phyloP scores from a whole-genome alignment of 2,329 filamentous ascomycete genomes.

The Lachnellula cervina region DNA sequence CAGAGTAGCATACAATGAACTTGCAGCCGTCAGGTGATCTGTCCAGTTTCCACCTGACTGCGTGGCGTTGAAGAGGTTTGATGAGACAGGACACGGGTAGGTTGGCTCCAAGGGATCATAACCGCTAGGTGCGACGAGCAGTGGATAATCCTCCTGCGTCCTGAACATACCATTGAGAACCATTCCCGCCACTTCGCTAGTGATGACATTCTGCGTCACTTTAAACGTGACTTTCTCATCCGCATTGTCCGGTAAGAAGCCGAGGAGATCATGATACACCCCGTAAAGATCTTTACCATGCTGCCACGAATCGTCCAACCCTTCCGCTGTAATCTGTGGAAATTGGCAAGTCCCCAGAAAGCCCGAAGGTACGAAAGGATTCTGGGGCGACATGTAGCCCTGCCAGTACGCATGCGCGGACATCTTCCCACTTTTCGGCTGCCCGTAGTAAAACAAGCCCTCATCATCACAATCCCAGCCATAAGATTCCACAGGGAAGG shows the following conservation, averaged over 20 bases:
- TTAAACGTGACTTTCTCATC: slow-evolving; percentile 53
- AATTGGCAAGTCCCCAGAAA: slow-evolving; percentile 75
- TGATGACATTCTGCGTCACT: slow-evolving; percentile 79
- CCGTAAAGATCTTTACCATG: slow-evolving; percentile 72
- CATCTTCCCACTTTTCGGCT: slow-evolving; percentile 47
- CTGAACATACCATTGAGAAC: slow-evolving; percentile 66
- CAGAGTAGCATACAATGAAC: slow-evolving; percentile 51
- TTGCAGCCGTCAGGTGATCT: slow-evolving; percentile 54
- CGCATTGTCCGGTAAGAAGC: slow-evolving; percentile 56
- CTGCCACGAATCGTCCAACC: slow-evolving; percentile 68
- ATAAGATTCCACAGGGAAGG: slow-evolving; percentile 69
- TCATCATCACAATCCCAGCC: slow-evolving; percentile 68
- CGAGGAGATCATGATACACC: slow-evolving; percentile 68
- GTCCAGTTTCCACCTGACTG: slow-evolving; percentile 53
- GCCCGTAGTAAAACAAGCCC: slow-evolving; percentile 64
- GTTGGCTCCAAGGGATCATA: slow-evolving; percentile 71
- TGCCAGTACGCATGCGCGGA: slow-evolving; percentile 61
- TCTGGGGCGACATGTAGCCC: slow-evolving; percentile 54
- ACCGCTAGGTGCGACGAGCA: slow-evolving; percentile 47
- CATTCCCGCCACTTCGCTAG: slow-evolving; percentile 74
- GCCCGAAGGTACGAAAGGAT: slow-evolving; percentile 61
- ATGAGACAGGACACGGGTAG: slow-evolving; percentile 58
- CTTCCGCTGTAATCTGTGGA: slow-evolving; percentile 69
- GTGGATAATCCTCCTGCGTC: slow-evolving; percentile 37
- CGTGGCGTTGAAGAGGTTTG: slow-evolving; percentile 39